Percentiles rank a stretch among this genome's conserved stretches.
Conservation (phyloP, 768 basidiomycete species). For the Obba rivulosa region DNA sequence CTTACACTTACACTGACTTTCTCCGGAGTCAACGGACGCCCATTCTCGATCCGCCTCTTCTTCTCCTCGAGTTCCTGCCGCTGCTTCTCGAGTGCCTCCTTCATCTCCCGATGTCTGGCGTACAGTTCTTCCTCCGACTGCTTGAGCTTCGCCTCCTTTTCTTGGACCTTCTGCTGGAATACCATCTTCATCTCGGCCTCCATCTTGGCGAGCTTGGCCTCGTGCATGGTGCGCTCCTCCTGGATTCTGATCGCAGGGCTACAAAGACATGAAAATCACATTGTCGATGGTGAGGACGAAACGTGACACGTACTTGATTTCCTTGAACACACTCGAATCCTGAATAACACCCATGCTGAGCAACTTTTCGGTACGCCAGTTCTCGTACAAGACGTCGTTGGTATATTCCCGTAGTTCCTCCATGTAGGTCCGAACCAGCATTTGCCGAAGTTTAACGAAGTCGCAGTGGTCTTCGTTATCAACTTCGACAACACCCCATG, state of each 20-base stretch:
- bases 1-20: slow-evolving; percentile 67
- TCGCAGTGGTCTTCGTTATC: slow-evolving; percentile 99
- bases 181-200: slow-evolving; percentile 99
- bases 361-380: slow-evolving; percentile 96
- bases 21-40: slow-evolving; percentile 93
- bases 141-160: slow-evolving; percentile 98
- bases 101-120: slow-evolving; percentile 98
- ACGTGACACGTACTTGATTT: slow-evolving; percentile 79
- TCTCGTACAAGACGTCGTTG: slow-evolving; percentile 93
- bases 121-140: slow-evolving; percentile 99
- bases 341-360: slow-evolving; percentile 97
- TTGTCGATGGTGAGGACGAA: background rate
- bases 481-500: slow-evolving; percentile 98
- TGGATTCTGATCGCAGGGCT: slow-evolving; percentile 96
- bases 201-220: slow-evolving; percentile 98
- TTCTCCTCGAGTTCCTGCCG: slow-evolving; percentile 94
- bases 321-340: slow-evolving; percentile 97
- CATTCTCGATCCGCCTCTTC: slow-evolving; percentile 93
- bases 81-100: slow-evolving; percentile 97
- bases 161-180: slow-evolving; percentile 99
- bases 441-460: slow-evolving; percentile 98
- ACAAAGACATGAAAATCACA: slow-evolving; percentile 5
- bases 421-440: slow-evolving; percentile 99
- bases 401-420: slow-evolving; percentile 98
- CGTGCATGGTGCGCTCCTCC: slow-evolving; percentile 93